These are phyloP conservation scores for Tulasnella sp. DNA, from an alignment of 768 basidiomycete genomes.

Conservation along the genomic window DNA sequence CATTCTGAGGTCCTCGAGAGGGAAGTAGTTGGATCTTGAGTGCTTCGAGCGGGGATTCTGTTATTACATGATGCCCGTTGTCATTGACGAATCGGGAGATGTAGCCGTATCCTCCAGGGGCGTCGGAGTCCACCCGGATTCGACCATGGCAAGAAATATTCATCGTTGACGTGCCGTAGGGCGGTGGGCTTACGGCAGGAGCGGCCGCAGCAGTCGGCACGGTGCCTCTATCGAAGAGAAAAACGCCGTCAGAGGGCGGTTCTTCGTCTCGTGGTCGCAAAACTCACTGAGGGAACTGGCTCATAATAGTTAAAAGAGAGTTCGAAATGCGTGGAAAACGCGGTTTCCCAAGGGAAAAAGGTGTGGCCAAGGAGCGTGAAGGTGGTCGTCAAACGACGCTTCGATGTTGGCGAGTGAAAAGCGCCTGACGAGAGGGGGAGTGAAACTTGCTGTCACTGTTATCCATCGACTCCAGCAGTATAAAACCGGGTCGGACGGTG, in stretches of 20 bases:
- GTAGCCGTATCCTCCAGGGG: not conserved
- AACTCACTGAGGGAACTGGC: constrained; percentile 1
- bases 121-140: constrained; percentile 1
- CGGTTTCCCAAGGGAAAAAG: not conserved
- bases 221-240: not conserved
- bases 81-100: constrained; percentile 3
- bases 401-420: not conserved
- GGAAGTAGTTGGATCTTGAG: not conserved
- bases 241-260: not conserved
- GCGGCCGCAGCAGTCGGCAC: constrained; percentile 7
- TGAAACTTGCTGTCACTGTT: not conserved
- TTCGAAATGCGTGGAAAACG: constrained; percentile 4
- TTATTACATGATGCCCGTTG: not conserved
- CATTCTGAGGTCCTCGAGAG: not conserved
- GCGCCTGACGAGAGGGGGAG: not conserved
- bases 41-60: not conserved
- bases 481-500: constrained; percentile 5
- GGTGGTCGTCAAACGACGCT: not conserved
- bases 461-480: not conserved
- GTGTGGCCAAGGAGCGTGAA: constrained; percentile 4
- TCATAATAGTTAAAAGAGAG: not conserved
- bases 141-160: not conserved
- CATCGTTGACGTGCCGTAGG: not conserved
- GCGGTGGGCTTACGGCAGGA: not conserved
- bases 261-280: not conserved